Evolutionary conservation across 1,284 basidiomycete species (phyloP).

Genomic region (Laetiporus sulphureus): DNA sequence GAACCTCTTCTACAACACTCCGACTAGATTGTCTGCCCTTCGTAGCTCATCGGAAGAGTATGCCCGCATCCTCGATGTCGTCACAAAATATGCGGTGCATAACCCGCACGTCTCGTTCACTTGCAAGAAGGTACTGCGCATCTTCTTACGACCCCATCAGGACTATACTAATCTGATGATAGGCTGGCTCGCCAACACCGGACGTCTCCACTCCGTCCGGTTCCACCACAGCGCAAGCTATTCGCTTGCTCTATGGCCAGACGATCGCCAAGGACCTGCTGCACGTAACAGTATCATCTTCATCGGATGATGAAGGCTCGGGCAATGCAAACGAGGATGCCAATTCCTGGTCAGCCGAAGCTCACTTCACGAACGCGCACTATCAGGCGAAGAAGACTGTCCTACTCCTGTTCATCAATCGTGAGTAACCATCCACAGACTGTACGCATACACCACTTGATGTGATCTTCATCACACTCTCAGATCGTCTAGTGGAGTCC

Average conservation of each 20-base stretch:
- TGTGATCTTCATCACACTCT: neutral
- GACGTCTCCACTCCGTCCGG: conserved; percentile 81
- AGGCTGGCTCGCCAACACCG: conserved; percentile 68
- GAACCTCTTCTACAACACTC: conserved; percentile 94
- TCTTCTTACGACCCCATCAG: neutral
- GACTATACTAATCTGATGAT: conserved; percentile 1
- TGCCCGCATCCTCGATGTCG: conserved; percentile 83
- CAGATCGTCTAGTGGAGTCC: conserved; percentile 90
- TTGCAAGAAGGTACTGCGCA: conserved; percentile 74
- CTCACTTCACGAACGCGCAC: conserved; percentile 83
- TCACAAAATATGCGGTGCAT: conserved; percentile 93
- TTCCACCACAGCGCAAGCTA: conserved; percentile 65
- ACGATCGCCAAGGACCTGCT: conserved; percentile 80
- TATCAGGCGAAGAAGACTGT: conserved; percentile 84
- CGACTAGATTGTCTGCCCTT: conserved; percentile 82
- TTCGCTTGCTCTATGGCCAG: conserved; percentile 79
- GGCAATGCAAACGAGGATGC: conserved; percentile 21
- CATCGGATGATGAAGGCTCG: conserved; percentile 31
- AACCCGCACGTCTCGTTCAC: conserved; percentile 85
- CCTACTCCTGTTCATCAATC: conserved; percentile 95
- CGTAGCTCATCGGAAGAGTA: conserved; percentile 91
- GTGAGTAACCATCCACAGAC: conserved; percentile 40
- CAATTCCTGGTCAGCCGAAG: conserved; percentile 58
- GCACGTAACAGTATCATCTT: conserved; percentile 41
- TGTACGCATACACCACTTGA: neutral